These are phyloP conservation scores for Fusarium mexicanum DNA, from an alignment of 2,329 filamentous ascomycete species.

Conservation along the genomic window DNA sequence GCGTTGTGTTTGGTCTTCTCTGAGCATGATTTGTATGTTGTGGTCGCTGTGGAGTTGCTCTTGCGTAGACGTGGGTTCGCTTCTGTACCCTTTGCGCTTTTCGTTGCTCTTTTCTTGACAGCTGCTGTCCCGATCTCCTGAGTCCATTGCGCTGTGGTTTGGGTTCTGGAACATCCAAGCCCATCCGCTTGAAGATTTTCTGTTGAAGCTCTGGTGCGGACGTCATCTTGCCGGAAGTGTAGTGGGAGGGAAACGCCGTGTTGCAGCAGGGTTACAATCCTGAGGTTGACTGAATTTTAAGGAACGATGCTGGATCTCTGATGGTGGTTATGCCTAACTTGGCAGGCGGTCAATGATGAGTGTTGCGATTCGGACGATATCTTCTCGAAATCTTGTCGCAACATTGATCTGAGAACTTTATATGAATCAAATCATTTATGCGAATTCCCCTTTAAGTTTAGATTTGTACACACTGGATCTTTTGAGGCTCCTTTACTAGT, in stretches of 20 bases:
- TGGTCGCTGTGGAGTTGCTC: slow-evolving; percentile 22
- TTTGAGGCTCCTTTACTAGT: background rate
- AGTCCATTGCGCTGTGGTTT: slow-evolving; percentile 18
- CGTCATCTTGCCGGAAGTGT: slow-evolving; percentile 13
- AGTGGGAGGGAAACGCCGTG: background rate
- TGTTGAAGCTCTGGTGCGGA: slow-evolving; percentile 49
- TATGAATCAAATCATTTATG: rapidly evolving
- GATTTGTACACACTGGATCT: background rate
- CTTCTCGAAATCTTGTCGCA: background rate
- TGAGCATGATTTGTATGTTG: background rate
- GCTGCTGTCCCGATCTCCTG: slow-evolving; percentile 27
- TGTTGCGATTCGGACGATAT: background rate
- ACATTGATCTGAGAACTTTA: background rate
- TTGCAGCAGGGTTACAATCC: background rate
- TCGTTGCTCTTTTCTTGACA: slow-evolving; percentile 70
- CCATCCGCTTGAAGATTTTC: slow-evolving; percentile 52
- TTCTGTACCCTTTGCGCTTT: slow-evolving; percentile 72
- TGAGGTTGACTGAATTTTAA: slow-evolving; percentile 9
- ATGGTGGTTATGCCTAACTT: background rate
- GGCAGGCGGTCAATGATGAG: slow-evolving; percentile 10
- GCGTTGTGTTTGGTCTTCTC: slow-evolving; percentile 1
- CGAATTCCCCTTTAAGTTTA: rapidly evolving
- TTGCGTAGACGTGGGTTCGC: slow-evolving; percentile 55
- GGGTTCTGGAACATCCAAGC: slow-evolving; percentile 44
- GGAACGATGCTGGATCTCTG: slow-evolving; percentile 5